phyloP scores from a whole-genome alignment of 2,329 filamentous ascomycete genomes.

The Paracorniculantispora psalliotae region DNA sequence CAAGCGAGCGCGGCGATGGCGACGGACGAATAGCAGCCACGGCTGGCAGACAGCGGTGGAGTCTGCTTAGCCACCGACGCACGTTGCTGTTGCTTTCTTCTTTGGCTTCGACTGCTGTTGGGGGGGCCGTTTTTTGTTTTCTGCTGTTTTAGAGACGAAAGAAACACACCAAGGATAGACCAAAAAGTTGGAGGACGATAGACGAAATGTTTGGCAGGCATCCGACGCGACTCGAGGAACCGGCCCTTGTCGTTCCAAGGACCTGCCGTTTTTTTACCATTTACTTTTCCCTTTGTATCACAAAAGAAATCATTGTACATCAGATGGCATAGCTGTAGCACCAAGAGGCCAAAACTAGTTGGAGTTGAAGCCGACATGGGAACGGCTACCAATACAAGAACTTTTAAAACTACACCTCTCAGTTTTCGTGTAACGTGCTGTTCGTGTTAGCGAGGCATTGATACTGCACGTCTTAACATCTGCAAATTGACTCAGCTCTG shows the following conservation, averaged over 20 bases:
- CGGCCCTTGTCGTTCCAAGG: not conserved
- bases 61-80: no score
- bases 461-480: no score
- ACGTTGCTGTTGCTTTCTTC: not conserved
- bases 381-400: conserved; percentile 7
- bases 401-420: not conserved
- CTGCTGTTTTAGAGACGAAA: conserved; percentile 12
- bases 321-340: conserved; percentile 11
- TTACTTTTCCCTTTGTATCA: conserved; percentile 9
- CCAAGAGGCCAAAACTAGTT: not conserved
- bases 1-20: not conserved
- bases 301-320: conserved; percentile 13
- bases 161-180: not conserved
- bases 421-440: not conserved
- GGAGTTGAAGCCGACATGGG: not conserved
- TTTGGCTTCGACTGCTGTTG: not conserved
- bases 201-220: not conserved
- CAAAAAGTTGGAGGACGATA: conserved; percentile 1
- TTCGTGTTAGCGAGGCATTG: no score
- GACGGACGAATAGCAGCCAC: not conserved
- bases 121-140: conserved; percentile 4
- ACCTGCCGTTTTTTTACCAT: not conserved
- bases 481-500: no score
- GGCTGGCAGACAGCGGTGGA: not conserved
- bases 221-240: not conserved